Base-by-base conservation (phyloP, 2,329 filamentous ascomycete species). In the Colletotrichum sp. region DNA sequence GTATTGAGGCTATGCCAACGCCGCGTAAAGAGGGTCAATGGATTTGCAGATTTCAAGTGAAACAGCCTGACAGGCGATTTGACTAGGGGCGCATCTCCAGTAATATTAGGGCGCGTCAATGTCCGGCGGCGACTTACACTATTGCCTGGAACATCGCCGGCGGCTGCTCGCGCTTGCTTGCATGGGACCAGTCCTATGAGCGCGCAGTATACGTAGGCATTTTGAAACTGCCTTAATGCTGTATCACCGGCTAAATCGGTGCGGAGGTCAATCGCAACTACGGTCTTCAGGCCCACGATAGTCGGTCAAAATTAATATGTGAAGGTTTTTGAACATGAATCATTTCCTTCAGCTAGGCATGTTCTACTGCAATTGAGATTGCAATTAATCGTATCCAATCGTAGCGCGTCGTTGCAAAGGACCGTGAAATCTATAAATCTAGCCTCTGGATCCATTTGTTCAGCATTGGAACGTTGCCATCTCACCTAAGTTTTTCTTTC, bases 381-480 rank as follows among this genome's bases (percentile, higher is more conserved):
- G 44, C 10, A 48, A 4, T 8, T 8, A 22, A 12, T 48, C 10
- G n/a, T 22, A 48, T 13, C n/a, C 44, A 22, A 48, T 22, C 0
- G 5, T 13, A 0, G 0, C n/a, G 44, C 44, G n/a, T 52, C 44
- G 12, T 52, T 52, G 39, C 2, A 13, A 22, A 18, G 6, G 12
- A 7, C 44, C 12, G 10, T 52, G 3, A 52, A 13, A 52, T 52
- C 10, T 52, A 52, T 22, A 52, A 52, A 52, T 52, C 10, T 13
- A 52, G n/a, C 44, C 44, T 52, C n/a, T 22, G 6, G 3, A 52
- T 13, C n/a, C n/a, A 22, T 12, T 13, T 22, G n/a, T 52, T 52
- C 44, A 22, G 2, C n/a, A 52, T 22, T 52, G 44, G 0, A 22
- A 22, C 0, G 5, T 2, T 13, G n/a, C 6, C 44, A 48, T 22